A percentile compares a stretch with the other conserved stretches of the same genome.
phyloP scores from a whole-genome alignment of 176 grass and related monocot genomes.

The Secale cereale region DNA sequence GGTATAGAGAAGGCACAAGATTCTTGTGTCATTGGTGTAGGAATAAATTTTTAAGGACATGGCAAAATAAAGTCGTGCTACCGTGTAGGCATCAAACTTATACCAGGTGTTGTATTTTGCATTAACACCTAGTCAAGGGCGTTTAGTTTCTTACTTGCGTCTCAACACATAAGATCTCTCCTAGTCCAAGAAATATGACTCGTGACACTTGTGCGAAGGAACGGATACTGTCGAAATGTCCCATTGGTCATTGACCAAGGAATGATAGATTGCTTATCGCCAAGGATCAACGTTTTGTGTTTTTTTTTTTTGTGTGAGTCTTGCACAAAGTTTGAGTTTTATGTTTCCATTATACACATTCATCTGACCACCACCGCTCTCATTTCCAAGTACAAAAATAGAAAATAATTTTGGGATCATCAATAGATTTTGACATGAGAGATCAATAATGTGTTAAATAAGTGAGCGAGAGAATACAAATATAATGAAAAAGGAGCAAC shows the following conservation, averaged over 20 bases:
- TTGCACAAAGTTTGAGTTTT: neutral
- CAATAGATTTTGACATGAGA: too few relatives aligned
- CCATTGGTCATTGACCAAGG: too few relatives aligned
- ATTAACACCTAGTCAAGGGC: neutral
- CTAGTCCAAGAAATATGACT: neutral
- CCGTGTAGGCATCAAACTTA: neutral
- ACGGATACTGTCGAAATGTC: neutral
- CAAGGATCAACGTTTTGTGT: neutral
- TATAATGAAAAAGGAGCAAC: too few relatives aligned
- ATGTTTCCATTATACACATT: neutral
- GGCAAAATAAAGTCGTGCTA: constrained; percentile 12
- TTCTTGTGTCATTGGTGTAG: constrained; percentile 3
- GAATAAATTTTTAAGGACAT: constrained; percentile 16
- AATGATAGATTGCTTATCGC: neutral
- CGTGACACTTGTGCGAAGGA: neutral
- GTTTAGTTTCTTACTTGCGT: neutral
- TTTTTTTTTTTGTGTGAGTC: neutral
- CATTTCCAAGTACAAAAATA: neutral
- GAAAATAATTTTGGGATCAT: too few relatives aligned
- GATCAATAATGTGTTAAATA: too few relatives aligned
- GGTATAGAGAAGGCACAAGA: constrained; percentile 20
- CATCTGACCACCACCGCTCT: neutral
- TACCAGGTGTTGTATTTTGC: neutral
- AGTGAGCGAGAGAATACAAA: too few relatives aligned
- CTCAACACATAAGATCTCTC: neutral